phyloP scores from a whole-genome alignment of 2,329 filamentous ascomycete species.

The Cryphonectria japonica region DNA sequence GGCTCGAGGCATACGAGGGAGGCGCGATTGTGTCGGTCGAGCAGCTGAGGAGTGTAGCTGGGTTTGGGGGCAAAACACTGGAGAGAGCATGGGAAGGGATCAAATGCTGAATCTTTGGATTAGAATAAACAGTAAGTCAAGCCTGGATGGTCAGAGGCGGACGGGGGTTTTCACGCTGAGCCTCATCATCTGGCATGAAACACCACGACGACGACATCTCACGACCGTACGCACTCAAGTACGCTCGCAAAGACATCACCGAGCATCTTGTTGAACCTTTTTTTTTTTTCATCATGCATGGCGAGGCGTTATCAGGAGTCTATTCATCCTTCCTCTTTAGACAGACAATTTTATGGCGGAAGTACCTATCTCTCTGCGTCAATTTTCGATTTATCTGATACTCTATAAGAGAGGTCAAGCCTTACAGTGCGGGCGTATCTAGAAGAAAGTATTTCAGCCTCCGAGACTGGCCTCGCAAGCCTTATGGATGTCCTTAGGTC shows the following conservation, averaged over 20 bases:
- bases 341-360: not conserved
- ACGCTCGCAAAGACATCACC: not conserved
- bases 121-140: too few species aligned
- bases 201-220: not conserved
- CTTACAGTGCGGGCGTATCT: not conserved
- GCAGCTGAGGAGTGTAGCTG: conserved; percentile 58
- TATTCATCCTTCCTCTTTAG: not conserved
- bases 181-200: not conserved
- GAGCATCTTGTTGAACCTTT: conserved; percentile 6
- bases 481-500: too few species aligned
- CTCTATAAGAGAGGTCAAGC: not conserved
- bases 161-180: too few species aligned
- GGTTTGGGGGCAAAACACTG: conserved; percentile 60
- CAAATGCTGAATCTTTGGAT: not conserved
- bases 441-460: too few species aligned
- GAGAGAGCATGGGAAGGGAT: conserved; percentile 60
- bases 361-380: not conserved
- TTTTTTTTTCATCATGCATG: conserved; percentile 20
- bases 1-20: conserved; percentile 51
- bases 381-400: not conserved
- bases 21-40: conserved; percentile 52
- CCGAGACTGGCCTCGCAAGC: too few species aligned
- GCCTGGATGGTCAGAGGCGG: not conserved
- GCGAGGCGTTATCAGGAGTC: conserved; percentile 26
- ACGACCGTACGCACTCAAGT: not conserved